Evolutionary conservation across 306 rosid genomes (phyloP).

Genomic region (Ochetophila trinervis): DNA sequence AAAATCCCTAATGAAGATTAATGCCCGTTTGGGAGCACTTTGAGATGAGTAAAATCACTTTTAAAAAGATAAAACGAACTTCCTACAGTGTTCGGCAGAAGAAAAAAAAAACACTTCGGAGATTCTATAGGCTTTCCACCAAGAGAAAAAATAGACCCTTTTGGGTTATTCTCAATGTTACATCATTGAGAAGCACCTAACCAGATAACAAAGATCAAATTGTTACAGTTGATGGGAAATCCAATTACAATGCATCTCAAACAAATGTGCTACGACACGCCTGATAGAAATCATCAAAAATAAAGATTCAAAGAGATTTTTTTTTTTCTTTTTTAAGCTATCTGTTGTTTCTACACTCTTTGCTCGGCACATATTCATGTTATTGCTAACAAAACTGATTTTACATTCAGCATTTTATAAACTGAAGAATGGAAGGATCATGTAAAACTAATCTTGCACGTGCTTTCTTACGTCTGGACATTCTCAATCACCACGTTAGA

Average conservation of each 20-base stretch:
- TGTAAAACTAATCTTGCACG: not conserved
- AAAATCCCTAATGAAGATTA: too few relatives aligned
- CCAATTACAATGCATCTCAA: not conserved
- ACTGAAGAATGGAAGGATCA: not conserved
- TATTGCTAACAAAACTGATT: constrained; percentile 7
- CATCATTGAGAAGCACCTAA: not conserved
- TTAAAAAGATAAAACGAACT: too few relatives aligned
- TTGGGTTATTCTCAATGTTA: not conserved
- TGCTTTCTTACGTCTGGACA: not conserved
- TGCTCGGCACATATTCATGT: not conserved
- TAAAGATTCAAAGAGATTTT: not conserved
- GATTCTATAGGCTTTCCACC: too few relatives aligned
- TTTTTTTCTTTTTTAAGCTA: too few relatives aligned
- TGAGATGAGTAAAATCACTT: too few relatives aligned
- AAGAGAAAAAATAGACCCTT: not conserved
- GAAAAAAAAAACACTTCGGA: too few relatives aligned
- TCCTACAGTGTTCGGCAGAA: too few relatives aligned
- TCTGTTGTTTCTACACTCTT: not conserved
- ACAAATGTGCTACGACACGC: not conserved
- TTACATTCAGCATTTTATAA: not conserved
- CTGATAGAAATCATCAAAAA: too few relatives aligned
- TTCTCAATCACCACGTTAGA: too few relatives aligned
- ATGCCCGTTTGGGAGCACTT: too few relatives aligned
- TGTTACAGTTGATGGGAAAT: not conserved
- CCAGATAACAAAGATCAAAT: not conserved